phyloP scores from a whole-genome alignment of 2,329 filamentous ascomycete genomes.

The Fusarium sarcochroum region DNA sequence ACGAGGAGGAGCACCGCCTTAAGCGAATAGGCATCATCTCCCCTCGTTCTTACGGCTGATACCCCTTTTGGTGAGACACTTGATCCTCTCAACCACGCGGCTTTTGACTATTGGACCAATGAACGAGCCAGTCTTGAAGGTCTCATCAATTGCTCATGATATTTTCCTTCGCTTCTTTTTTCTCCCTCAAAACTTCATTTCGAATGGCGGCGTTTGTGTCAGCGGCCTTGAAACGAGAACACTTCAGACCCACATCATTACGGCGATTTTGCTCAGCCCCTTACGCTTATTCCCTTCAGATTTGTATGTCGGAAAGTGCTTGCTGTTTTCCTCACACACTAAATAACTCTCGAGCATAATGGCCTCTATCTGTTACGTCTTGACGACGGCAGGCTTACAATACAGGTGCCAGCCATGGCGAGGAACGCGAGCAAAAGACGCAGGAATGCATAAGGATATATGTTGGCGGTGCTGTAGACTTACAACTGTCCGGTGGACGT shows the following conservation, averaged over 20 bases:
- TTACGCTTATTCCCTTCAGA: slow-evolving; percentile 29
- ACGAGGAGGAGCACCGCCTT: slow-evolving; percentile 29
- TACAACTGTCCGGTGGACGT: slow-evolving; percentile 42
- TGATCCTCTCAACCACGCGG: slow-evolving; percentile 21
- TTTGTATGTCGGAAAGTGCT: slow-evolving; percentile 10
- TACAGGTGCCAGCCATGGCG: background rate
- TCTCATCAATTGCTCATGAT: slow-evolving; percentile 36
- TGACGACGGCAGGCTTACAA: background rate
- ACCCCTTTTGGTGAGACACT: slow-evolving; percentile 36
- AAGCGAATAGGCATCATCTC: slow-evolving; percentile 20
- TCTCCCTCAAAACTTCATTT: slow-evolving; percentile 33
- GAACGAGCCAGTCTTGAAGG: slow-evolving; percentile 28
- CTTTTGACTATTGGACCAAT: slow-evolving; percentile 29
- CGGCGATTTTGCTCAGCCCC: slow-evolving; percentile 16
- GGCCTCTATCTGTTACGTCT: slow-evolving; percentile 6
- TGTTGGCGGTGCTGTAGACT: slow-evolving; percentile 46
- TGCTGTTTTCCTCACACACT: slow-evolving; percentile 15
- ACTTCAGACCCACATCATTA: slow-evolving; percentile 22
- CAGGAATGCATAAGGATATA: slow-evolving; percentile 44
- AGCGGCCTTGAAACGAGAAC: slow-evolving; percentile 39
- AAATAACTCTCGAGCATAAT: slow-evolving; percentile 10
- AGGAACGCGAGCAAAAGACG: slow-evolving; percentile 15
- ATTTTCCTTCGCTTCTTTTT: slow-evolving; percentile 27
- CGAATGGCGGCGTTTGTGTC: slow-evolving; percentile 40
- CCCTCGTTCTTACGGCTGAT: slow-evolving; percentile 40